Evolutionary conservation across 2,329 filamentous ascomycete species (phyloP).

Genomic region (Penicillium sp.): DNA sequence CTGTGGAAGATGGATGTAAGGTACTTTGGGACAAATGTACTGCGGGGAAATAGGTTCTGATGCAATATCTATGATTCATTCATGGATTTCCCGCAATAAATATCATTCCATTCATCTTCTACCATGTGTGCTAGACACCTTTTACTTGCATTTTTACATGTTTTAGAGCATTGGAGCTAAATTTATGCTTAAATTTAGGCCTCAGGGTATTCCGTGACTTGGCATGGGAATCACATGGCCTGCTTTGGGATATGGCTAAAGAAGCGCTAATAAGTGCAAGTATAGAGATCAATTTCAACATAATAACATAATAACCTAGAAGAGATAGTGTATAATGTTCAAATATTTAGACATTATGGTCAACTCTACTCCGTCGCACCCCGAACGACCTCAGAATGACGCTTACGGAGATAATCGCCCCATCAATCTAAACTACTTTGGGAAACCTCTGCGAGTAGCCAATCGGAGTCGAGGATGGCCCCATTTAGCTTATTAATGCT

Average conservation of each 20-base stretch:
- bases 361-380: too few relatives aligned
- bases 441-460: background rate
- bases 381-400: background rate
- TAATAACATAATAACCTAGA: too few relatives aligned
- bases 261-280: too few relatives aligned
- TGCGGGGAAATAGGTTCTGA: constrained; percentile 6
- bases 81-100: background rate
- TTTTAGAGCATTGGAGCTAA: background rate
- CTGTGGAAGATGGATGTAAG: background rate
- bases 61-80: background rate
- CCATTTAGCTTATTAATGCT: background rate
- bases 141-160: too few relatives aligned
- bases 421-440: background rate
- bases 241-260: background rate
- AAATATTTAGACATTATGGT: too few relatives aligned
- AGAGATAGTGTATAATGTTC: too few relatives aligned
- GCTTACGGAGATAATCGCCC: background rate
- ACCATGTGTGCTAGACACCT: too few relatives aligned
- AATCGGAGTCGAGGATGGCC: background rate
- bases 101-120: too few relatives aligned
- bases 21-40: background rate
- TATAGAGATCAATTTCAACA: background rate
- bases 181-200: constrained; percentile 4
- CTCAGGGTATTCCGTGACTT: background rate
- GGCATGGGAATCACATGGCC: background rate